These are phyloP conservation scores for Torulaspora globosa DNA, from an alignment of 1,139 yeast genomes.

Conservation along the genomic window DNA sequence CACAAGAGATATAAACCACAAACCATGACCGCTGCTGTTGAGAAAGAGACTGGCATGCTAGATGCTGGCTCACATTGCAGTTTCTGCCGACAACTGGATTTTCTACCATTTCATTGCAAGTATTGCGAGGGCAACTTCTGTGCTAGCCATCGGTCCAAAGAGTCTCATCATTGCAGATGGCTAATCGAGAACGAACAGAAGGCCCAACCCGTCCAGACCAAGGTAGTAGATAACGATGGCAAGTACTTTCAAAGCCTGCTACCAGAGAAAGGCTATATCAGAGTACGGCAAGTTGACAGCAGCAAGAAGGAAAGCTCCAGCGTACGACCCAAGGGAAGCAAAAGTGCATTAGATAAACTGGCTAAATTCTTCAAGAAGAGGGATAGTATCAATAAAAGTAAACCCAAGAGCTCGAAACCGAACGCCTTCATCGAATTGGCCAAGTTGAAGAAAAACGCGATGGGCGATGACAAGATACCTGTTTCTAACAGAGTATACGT, in stretches of 20 bases:
- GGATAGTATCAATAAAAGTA: conserved; percentile 13
- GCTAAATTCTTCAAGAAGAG: conserved; percentile 42
- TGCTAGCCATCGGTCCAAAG: conserved; percentile 50
- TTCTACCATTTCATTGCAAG: conserved; percentile 63
- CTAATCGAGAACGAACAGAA: conserved; percentile 13
- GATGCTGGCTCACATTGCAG: conserved; percentile 68
- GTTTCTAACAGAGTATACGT: conserved; percentile 56
- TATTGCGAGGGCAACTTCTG: conserved; percentile 56
- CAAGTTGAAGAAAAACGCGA: conserved; percentile 50
- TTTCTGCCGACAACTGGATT: conserved; percentile 61
- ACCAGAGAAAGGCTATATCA: conserved; percentile 53
- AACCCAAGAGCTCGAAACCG: conserved; percentile 17
- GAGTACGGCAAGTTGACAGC: conserved; percentile 35
- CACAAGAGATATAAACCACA: neutral
- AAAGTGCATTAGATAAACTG: conserved; percentile 46
- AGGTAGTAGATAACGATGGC: conserved; percentile 24
- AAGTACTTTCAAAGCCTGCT: conserved; percentile 42
- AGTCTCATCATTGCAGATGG: conserved; percentile 44
- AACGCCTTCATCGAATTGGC: conserved; percentile 40
- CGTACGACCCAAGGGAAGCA: conserved; percentile 30
- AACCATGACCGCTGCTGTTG: conserved; percentile 10
- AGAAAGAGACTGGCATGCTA: conserved; percentile 45
- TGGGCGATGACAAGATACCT: conserved; percentile 63
- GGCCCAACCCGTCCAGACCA: conserved; percentile 22
- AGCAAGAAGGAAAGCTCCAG: conserved; percentile 10